Evolutionary conservation across 2,329 filamentous ascomycete genomes (phyloP).

Genomic region (Aspergillus pseudotamarii): DNA sequence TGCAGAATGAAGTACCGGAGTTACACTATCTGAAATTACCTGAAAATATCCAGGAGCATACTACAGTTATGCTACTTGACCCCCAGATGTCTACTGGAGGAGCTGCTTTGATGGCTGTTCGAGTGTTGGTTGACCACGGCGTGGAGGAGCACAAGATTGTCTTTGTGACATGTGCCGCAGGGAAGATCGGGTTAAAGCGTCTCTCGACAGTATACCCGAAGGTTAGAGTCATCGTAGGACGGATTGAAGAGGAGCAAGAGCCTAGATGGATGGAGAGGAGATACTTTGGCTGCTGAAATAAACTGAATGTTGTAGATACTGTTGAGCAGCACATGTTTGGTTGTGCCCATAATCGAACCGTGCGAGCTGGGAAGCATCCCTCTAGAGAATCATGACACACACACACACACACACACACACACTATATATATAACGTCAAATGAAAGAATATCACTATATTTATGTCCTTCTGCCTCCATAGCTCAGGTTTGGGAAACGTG

Average conservation of each 20-base stretch:
- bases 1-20: slow-evolving; percentile 84
- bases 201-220: slow-evolving; percentile 86
- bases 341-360: not conserved
- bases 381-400: not conserved
- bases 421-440: not conserved
- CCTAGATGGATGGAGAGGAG: slow-evolving; percentile 86
- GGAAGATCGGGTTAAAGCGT: slow-evolving; percentile 78
- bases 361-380: not conserved
- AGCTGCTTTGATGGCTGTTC: slow-evolving; percentile 85
- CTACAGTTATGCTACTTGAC: slow-evolving; percentile 83
- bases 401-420: too few relatives aligned
- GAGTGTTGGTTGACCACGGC: slow-evolving; percentile 93
- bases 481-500: not conserved
- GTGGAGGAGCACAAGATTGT: slow-evolving; percentile 83
- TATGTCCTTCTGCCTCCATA: not conserved
- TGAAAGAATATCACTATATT: not conserved
- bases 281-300: slow-evolving; percentile 78
- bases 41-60: slow-evolving; percentile 70
- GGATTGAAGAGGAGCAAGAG: slow-evolving; percentile 78
- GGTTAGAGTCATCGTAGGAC: slow-evolving; percentile 82
- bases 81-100: slow-evolving; percentile 94
- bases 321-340: not conserved
- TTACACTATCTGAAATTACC: slow-evolving; percentile 86
- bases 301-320: not conserved
- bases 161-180: slow-evolving; percentile 89